A percentile compares a stretch with the other conserved stretches of the same genome.
These are phyloP conservation scores for Alternaria postmessia DNA, from an alignment of 2,329 filamentous ascomycete genomes.

Conservation along the genomic window DNA sequence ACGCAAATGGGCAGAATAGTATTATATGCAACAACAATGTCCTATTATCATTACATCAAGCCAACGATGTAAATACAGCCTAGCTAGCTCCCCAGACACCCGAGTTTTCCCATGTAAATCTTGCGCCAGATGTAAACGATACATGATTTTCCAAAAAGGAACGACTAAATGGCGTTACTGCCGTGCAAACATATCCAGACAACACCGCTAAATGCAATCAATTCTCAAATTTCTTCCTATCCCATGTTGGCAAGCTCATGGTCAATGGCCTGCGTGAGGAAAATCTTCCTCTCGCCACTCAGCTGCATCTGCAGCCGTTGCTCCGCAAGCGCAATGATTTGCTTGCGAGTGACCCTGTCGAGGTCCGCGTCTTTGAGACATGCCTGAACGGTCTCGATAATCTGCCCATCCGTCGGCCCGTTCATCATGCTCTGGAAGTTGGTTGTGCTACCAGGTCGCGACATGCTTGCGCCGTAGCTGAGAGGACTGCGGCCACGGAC, in stretches of 20 bases:
- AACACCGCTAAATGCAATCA: slow-evolving; percentile 33
- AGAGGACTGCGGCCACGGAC: slow-evolving; percentile 59
- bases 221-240: slow-evolving; percentile 54
- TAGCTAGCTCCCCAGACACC: slow-evolving; percentile 5
- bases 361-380: slow-evolving; percentile 90
- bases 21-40: not conserved
- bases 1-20: not conserved
- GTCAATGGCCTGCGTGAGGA: slow-evolving; percentile 94
- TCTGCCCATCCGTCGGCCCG: slow-evolving; percentile 80
- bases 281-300: slow-evolving; percentile 82
- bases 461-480: slow-evolving; percentile 54
- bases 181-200: slow-evolving; percentile 23
- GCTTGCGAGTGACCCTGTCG: slow-evolving; percentile 98
- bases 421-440: slow-evolving; percentile 66
- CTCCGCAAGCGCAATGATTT: slow-evolving; percentile 84
- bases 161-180: slow-evolving; percentile 14
- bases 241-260: slow-evolving; percentile 88
- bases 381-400: slow-evolving; percentile 82
- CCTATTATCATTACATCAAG: slow-evolving; percentile 13
- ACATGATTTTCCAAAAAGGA: slow-evolving; percentile 9
- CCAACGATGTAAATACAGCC: slow-evolving; percentile 10
- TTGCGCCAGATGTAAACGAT: slow-evolving; percentile 12
- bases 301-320: slow-evolving; percentile 92
- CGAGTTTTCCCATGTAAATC: slow-evolving; percentile 12
- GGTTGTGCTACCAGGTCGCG: slow-evolving; percentile 63